phyloP scores from a whole-genome alignment of 176 grass and related monocot genomes.

The Phoenix dactylifera region DNA sequence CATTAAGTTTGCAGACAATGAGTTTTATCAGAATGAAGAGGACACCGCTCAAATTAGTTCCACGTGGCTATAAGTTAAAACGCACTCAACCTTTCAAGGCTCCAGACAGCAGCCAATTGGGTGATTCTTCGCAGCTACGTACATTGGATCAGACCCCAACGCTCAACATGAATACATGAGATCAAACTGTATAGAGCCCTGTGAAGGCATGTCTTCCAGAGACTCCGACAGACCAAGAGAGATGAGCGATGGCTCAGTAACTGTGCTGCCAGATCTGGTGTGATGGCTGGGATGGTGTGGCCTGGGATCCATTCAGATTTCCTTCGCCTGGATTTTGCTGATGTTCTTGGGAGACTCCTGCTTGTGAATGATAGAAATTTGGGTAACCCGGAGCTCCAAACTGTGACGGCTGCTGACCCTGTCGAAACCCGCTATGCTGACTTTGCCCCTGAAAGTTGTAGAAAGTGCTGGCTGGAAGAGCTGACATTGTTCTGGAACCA shows the following conservation, averaged over 20 bases:
- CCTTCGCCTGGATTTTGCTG: constrained; percentile 46
- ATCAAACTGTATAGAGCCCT: background rate
- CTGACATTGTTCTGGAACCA: constrained; percentile 68
- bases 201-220: background rate
- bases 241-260: constrained; percentile 37
- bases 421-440: constrained; percentile 65
- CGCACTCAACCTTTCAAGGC: constrained; percentile 4
- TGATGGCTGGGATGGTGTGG: constrained; percentile 2
- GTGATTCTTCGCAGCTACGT: background rate
- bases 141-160: background rate
- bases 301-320: constrained; percentile 52
- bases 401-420: constrained; percentile 66
- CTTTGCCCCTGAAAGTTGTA: constrained; percentile 75
- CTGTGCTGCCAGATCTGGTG: constrained; percentile 81
- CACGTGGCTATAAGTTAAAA: constrained; percentile 10
- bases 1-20: background rate
- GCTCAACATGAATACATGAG: background rate
- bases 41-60: constrained; percentile 2
- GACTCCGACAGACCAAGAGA: background rate
- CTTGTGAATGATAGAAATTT: constrained; percentile 41
- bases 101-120: background rate
- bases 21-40: constrained; percentile 7
- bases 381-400: constrained; percentile 48
- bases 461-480: constrained; percentile 45
- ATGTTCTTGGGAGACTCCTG: constrained; percentile 54